A percentile compares a stretch with the other conserved stretches of the same genome.
phyloP scores from a whole-genome alignment of 164 flowering plant genomes.

The Cinnamomum chago region DNA sequence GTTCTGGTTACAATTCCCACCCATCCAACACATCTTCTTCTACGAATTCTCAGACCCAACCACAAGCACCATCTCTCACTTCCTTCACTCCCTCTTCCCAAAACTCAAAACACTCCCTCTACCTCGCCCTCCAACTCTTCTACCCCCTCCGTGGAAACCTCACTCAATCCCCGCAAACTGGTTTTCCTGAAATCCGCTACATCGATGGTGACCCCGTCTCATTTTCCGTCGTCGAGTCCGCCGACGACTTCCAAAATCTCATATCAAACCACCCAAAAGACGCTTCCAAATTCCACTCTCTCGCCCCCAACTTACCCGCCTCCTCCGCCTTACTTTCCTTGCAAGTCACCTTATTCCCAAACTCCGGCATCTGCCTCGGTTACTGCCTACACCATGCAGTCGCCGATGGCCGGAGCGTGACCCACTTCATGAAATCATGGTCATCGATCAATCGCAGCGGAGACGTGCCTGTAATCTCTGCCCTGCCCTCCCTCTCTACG shows the following conservation, averaged over 20 bases:
- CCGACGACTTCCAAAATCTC: slow-evolving; percentile 5
- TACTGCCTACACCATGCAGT: slow-evolving; percentile 2
- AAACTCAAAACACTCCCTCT: too few relatives aligned
- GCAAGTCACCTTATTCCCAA: slow-evolving; percentile 20
- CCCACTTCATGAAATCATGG: slow-evolving; percentile 20
- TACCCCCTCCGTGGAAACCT: too few relatives aligned
- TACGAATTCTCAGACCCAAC: too few relatives aligned
- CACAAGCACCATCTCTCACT: too few relatives aligned
- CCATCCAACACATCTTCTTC: too few relatives aligned
- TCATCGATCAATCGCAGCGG: slow-evolving; percentile 10
- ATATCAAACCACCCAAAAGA: background rate
- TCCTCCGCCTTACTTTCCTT: slow-evolving; percentile 7
- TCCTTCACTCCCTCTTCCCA: too few relatives aligned
- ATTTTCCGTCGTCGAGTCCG: slow-evolving; percentile 12
- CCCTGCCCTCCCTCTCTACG: slow-evolving; percentile 1
- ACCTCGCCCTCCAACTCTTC: too few relatives aligned
- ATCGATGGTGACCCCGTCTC: slow-evolving; percentile 25
- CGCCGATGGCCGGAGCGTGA: slow-evolving; percentile 7
- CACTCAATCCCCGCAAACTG: slow-evolving; percentile 17
- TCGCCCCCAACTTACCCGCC: slow-evolving; percentile 3
- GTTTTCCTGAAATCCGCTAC: slow-evolving; percentile 20
- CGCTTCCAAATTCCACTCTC: background rate
- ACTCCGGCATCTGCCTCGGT: slow-evolving; percentile 15
- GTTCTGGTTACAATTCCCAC: too few relatives aligned
- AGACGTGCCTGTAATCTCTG: background rate